Percentiles rank a stretch among this genome's conserved stretches.
phyloP scores from a whole-genome alignment of 2,329 filamentous ascomycete species.

The Clarireedia paspali region DNA sequence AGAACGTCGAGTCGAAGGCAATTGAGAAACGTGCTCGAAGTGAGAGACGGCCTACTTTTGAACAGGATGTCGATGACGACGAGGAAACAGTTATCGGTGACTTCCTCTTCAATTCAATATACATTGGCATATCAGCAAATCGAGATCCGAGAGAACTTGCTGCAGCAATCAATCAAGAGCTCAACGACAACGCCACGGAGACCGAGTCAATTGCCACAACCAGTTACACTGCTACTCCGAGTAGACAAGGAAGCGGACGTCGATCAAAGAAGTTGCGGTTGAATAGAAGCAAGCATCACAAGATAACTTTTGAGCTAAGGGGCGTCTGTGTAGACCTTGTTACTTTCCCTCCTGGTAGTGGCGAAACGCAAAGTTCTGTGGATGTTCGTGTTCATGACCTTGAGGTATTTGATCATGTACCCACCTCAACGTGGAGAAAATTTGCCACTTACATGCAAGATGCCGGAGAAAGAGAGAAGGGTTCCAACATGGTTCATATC shows the following conservation, averaged over 20 bases:
- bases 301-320: conserved; percentile 89
- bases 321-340: conserved; percentile 78
- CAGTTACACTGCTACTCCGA: conserved; percentile 53
- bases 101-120: conserved; percentile 97
- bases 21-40: conserved; percentile 63
- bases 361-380: conserved; percentile 80
- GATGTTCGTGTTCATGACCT: conserved; percentile 76
- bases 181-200: conserved; percentile 81
- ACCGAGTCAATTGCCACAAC: conserved; percentile 83
- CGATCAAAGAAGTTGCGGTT: conserved; percentile 57
- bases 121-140: conserved; percentile 85
- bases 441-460: conserved; percentile 92
- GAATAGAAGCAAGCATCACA: conserved; percentile 80
- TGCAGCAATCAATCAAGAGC: conserved; percentile 76
- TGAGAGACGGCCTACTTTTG: conserved; percentile 43
- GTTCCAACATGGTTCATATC: conserved; percentile 81
- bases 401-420: conserved; percentile 89
- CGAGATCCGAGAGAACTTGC: conserved; percentile 76
- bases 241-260: conserved; percentile 36
- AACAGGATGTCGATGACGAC: conserved; percentile 68
- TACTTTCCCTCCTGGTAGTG: conserved; percentile 65
- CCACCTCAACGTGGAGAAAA: conserved; percentile 96
- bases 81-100: conserved; percentile 86
- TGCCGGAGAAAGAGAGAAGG: conserved; percentile 76
- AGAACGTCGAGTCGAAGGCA: conserved; percentile 77